phyloP scores from a whole-genome alignment of 2,329 filamentous ascomycete genomes.

The Aspergillus sp. region DNA sequence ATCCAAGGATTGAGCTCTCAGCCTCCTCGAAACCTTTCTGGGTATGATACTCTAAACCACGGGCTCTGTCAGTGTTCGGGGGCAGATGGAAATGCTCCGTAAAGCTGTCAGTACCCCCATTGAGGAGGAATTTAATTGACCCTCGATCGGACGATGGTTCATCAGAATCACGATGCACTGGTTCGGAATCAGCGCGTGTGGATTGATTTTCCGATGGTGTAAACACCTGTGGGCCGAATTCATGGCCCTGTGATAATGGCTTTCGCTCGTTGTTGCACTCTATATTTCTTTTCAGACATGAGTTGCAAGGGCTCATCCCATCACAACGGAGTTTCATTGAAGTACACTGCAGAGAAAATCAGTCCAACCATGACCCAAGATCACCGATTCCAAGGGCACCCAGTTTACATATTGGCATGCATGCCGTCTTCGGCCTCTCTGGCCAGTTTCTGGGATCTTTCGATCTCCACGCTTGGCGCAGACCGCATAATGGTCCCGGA shows the following conservation, averaged over 20 bases:
- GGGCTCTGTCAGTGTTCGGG: slow-evolving; percentile 30
- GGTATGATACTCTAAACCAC: slow-evolving; percentile 31
- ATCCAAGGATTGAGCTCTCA: slow-evolving; percentile 11
- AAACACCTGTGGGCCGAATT: background rate
- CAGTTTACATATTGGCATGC: slow-evolving; percentile 39
- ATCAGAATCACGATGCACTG: slow-evolving; percentile 14
- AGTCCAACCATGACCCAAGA: background rate
- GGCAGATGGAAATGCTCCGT: slow-evolving; percentile 39
- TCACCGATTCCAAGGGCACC: background rate
- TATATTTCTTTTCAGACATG: slow-evolving; percentile 37
- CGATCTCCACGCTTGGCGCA: slow-evolving; percentile 36
- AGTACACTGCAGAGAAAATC: slow-evolving; percentile 29
- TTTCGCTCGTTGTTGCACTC: slow-evolving; percentile 31
- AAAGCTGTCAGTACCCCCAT: slow-evolving; percentile 40
- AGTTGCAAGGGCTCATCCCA: slow-evolving; percentile 36
- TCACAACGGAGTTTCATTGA: slow-evolving; percentile 43
- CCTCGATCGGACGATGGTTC: slow-evolving; percentile 34
- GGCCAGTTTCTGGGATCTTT: slow-evolving; percentile 38
- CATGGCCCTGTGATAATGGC: slow-evolving; percentile 1
- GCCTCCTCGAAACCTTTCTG: slow-evolving; percentile 19
- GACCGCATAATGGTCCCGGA: slow-evolving; percentile 39
- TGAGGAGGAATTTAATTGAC: slow-evolving; percentile 41
- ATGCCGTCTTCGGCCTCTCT: slow-evolving; percentile 40
- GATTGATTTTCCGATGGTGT: background rate
- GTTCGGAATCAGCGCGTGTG: background rate